These are phyloP conservation scores for Ganoderma lucidum DNA, from an alignment of 1,284 basidiomycete genomes.

Conservation along the genomic window DNA sequence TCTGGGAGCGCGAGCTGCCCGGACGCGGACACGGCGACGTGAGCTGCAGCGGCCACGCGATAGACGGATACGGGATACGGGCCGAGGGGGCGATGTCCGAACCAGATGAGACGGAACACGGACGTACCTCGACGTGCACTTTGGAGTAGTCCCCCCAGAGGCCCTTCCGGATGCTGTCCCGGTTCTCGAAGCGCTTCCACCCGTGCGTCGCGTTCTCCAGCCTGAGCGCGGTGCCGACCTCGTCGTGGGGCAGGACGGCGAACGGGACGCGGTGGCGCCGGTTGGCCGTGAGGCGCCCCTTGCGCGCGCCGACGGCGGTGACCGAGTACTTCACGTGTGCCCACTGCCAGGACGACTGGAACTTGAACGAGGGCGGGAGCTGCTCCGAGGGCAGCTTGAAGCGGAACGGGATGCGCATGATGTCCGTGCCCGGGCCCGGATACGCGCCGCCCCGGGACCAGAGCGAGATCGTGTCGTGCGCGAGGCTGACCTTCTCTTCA, in stretches of 20 bases:
- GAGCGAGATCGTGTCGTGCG: conserved; percentile 1
- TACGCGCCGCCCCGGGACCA: conserved; percentile 27
- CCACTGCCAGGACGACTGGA: neutral
- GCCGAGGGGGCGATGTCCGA: too few species aligned
- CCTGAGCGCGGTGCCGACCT: conserved; percentile 15
- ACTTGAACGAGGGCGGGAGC: conserved; percentile 36
- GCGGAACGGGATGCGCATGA: conserved; percentile 35
- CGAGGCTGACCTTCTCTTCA: conserved; percentile 5
- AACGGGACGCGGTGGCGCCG: conserved; percentile 24
- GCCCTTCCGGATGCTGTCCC: conserved; percentile 31
- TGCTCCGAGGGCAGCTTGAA: conserved; percentile 28
- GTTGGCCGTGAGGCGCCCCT: conserved; percentile 29
- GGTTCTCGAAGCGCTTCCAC: conserved; percentile 8
- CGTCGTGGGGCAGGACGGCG: conserved; percentile 33
- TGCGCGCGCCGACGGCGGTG: conserved; percentile 31
- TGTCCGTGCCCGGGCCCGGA: conserved; percentile 32
- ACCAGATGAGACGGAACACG: neutral
- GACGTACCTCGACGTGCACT: conserved; percentile 28
- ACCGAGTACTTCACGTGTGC: conserved; percentile 29
- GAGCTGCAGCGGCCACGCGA: neutral
- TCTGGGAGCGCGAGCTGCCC: conserved; percentile 26
- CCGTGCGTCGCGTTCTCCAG: conserved; percentile 2
- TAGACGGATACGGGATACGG: too few species aligned
- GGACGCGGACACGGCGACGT: too few species aligned
- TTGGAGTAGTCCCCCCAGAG: conserved; percentile 35